These are phyloP conservation scores for Calocybe cyanea DNA, from an alignment of 768 basidiomycete genomes.

Conservation along the genomic window DNA sequence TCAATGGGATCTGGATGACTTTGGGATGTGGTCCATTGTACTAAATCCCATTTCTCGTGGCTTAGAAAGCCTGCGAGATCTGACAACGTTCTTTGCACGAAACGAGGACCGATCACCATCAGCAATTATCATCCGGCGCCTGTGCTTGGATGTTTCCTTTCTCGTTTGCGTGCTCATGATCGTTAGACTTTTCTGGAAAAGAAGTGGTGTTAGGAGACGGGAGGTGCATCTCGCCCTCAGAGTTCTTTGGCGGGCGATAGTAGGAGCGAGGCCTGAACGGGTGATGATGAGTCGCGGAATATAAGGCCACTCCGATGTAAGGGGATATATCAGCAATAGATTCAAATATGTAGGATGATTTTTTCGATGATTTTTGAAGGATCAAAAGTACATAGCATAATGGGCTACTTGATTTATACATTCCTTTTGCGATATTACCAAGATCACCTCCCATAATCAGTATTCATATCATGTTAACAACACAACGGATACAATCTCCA, in stretches of 20 bases:
- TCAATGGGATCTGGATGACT: conserved; percentile 72
- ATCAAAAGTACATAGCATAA: conserved; percentile 7
- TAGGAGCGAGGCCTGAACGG: conserved; percentile 47
- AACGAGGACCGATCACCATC: conserved; percentile 63
- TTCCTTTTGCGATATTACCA: background rate
- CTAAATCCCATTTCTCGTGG: conserved; percentile 60
- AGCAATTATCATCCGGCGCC: conserved; percentile 62
- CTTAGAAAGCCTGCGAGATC: conserved; percentile 41
- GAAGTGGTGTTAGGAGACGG: conserved; percentile 62
- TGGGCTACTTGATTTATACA: conserved; percentile 7
- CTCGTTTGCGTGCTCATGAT: conserved; percentile 59
- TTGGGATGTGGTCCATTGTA: conserved; percentile 80
- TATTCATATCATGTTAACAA: conserved; percentile 74
- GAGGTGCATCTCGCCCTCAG: conserved; percentile 65
- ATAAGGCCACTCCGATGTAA: conserved; percentile 15
- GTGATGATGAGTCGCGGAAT: conserved; percentile 51
- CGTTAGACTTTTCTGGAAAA: conserved; percentile 58
- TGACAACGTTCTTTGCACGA: conserved; percentile 55
- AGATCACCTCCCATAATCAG: background rate
- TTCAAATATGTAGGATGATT: background rate
- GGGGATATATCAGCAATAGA: background rate
- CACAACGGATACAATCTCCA: conserved; percentile 91
- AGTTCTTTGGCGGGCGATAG: conserved; percentile 66
- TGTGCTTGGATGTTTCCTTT: conserved; percentile 79
- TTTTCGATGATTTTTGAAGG: background rate